phyloP scores from a whole-genome alignment of 106 monocot species.

The Phalaenopsis aphrodite region DNA sequence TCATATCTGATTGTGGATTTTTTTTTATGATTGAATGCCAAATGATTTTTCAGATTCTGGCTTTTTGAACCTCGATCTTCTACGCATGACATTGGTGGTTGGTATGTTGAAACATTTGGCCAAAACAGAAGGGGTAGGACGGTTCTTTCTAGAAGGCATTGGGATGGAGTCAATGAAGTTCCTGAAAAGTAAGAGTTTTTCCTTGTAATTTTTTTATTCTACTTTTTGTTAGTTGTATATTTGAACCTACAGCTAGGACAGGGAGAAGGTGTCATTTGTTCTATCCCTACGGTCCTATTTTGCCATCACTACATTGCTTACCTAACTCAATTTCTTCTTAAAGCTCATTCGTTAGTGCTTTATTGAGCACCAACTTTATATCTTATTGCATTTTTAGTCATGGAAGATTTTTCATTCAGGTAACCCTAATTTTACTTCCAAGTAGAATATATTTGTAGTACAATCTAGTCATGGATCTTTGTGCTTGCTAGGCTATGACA shows the following conservation, averaged over 20 bases:
- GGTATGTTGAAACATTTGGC: constrained; percentile 98
- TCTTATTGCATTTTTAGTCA: not conserved
- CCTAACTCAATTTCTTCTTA: not conserved
- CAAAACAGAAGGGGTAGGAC: constrained; percentile 64
- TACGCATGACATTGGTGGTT: constrained; percentile 93
- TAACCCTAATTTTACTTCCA: not conserved
- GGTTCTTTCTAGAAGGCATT: constrained; percentile 61
- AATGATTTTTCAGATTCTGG: constrained; percentile 61
- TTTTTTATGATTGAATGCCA: not conserved
- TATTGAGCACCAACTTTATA: not conserved
- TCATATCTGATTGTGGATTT: not conserved
- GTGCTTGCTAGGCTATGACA: no score
- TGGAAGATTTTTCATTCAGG: not conserved
- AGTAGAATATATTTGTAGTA: no score
- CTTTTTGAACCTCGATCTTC: constrained; percentile 85
- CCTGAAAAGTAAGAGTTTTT: constrained; percentile 59
- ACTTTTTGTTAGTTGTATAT: not conserved
- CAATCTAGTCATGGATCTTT: no score
- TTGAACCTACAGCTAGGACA: not conserved
- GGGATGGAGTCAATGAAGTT: constrained; percentile 46
- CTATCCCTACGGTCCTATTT: not conserved
- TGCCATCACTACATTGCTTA: not conserved
- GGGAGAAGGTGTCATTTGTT: not conserved
- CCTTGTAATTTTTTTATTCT: not conserved
- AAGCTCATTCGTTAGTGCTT: not conserved